Conservation (phyloP, 257 asterid species). For the Perilla frutescens region DNA sequence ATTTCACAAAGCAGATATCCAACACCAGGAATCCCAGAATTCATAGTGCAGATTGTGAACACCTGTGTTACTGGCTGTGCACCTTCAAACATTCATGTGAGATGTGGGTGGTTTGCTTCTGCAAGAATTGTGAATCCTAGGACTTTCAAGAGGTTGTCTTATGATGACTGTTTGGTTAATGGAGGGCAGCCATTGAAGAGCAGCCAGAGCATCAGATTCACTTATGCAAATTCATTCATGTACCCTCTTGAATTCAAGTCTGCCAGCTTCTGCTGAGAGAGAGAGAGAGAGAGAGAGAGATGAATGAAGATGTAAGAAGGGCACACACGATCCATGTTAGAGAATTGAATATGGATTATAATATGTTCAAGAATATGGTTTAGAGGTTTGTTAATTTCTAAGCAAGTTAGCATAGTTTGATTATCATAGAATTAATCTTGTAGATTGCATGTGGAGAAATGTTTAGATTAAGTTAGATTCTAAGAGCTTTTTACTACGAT, state of each 20-base stretch:
- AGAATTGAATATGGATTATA: not conserved
- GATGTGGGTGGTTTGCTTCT: conserved; percentile 77
- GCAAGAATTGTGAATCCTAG: conserved; percentile 63
- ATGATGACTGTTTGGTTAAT: conserved; percentile 69
- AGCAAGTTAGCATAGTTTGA: not conserved
- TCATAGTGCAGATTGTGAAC: conserved; percentile 66
- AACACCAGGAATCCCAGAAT: conserved; percentile 63
- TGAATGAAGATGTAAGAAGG: not conserved
- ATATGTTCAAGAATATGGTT: not conserved
- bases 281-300: not conserved
- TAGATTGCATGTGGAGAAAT: not conserved
- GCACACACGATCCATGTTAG: not conserved
- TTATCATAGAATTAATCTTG: conserved; percentile 1
- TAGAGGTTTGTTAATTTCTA: not conserved
- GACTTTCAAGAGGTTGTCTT: conserved; percentile 55
- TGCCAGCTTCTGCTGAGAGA: conserved; percentile 57
- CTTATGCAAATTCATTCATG: conserved; percentile 66
- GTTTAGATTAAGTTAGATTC: not conserved
- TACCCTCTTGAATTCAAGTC: conserved; percentile 61
- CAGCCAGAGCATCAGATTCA: conserved; percentile 56
- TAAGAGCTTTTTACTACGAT: too few relatives aligned
- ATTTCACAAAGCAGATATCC: conserved; percentile 63
- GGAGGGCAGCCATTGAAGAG: conserved; percentile 59
- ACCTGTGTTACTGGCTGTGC: conserved; percentile 58
- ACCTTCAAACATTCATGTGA: conserved; percentile 62